Percentiles rank a stretch among this genome's conserved stretches.
Evolutionary conservation across 345 rosid genomes (phyloP).

Genomic region (Eutrema yunnanense): DNA sequence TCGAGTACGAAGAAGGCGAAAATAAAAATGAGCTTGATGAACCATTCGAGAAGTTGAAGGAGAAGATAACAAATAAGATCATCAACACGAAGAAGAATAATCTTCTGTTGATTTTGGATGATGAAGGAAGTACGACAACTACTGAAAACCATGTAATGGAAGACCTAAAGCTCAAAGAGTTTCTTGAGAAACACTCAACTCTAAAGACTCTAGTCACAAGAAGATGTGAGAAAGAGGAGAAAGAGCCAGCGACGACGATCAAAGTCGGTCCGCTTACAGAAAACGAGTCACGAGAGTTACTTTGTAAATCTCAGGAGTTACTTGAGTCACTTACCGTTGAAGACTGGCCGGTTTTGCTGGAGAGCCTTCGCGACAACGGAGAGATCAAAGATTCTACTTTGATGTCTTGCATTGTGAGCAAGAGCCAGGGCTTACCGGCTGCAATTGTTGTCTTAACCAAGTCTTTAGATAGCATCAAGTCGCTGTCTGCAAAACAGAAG

Average conservation of each 20-base stretch:
- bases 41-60: neutral
- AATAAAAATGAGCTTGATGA: neutral
- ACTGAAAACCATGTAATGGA: neutral
- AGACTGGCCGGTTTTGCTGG: neutral
- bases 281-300: neutral
- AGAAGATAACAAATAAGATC: neutral
- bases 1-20: constrained; percentile 29
- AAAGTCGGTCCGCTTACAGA: constrained; percentile 18
- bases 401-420: constrained; percentile 17
- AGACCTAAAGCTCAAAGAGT: neutral
- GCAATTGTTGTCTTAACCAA: constrained; percentile 33
- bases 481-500: constrained; percentile 2
- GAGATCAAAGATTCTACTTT: constrained; percentile 10
- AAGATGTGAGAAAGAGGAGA: neutral
- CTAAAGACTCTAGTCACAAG: constrained; percentile 26
- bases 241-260: neutral
- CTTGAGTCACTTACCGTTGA: neutral
- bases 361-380: neutral
- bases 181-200: neutral
- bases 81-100: neutral
- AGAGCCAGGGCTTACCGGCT: constrained; percentile 31
- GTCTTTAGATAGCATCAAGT: constrained; percentile 10
- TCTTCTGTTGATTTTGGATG: constrained; percentile 47
- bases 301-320: neutral
- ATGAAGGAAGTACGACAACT: constrained; percentile 15